phyloP scores from a whole-genome alignment of 345 rosid genomes.

The Camelina hispida region DNA sequence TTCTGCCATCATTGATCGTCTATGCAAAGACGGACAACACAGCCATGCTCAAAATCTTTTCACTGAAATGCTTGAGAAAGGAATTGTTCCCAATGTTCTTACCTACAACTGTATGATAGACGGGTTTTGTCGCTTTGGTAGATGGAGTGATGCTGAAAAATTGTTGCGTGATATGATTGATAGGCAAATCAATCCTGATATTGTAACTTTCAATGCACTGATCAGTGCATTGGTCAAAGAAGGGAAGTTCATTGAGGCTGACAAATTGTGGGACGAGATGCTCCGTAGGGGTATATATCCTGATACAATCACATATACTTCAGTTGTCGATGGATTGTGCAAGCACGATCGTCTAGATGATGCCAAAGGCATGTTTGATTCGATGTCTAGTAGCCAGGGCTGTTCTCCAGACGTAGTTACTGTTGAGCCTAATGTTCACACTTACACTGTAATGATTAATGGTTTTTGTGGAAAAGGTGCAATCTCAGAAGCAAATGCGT shows the following conservation, averaged over 20 bases:
- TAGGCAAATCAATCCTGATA: slow-evolving; percentile 35
- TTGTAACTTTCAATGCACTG: neutral
- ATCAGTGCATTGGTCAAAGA: neutral
- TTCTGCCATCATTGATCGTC: slow-evolving; percentile 1
- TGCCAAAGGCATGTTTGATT: neutral
- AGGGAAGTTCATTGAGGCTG: neutral
- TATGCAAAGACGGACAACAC: neutral
- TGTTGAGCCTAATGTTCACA: neutral
- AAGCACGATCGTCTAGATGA: slow-evolving; percentile 6
- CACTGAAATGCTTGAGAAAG: neutral
- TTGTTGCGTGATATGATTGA: slow-evolving; percentile 15
- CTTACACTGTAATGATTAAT: neutral
- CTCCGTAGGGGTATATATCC: neutral
- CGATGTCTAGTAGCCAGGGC: too few relatives aligned
- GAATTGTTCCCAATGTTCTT: accelerated
- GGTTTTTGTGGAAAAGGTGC: too few relatives aligned
- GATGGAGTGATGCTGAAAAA: neutral
- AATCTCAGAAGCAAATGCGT: too few relatives aligned
- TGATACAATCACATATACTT: neutral
- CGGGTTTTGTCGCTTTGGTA: neutral
- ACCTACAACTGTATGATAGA: slow-evolving; percentile 8
- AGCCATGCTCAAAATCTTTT: neutral
- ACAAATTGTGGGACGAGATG: neutral
- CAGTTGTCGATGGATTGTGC: neutral
- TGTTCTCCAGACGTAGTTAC: too few relatives aligned